Conservation (phyloP, 2,329 filamentous ascomycete species). For the Trichoderma gracile region DNA sequence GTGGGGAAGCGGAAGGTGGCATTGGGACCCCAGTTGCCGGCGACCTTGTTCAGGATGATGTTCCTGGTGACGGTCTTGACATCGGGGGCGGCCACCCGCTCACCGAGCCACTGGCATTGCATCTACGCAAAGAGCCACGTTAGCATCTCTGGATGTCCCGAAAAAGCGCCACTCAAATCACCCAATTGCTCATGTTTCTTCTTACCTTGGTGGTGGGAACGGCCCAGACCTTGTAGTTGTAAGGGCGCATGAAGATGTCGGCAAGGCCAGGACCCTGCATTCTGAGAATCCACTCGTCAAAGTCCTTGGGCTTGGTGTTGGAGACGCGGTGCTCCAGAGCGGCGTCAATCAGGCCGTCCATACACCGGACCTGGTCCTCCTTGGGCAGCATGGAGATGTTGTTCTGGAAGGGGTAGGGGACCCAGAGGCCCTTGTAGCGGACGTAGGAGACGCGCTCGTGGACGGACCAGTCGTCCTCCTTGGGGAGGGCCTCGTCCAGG, state of each 20-base stretch:
- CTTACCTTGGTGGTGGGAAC: slow-evolving; percentile 93
- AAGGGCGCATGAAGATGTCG: slow-evolving; percentile 97
- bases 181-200: background rate
- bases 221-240: slow-evolving; percentile 99
- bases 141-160: background rate
- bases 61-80: slow-evolving; percentile 93
- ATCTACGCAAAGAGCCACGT: slow-evolving; percentile 61
- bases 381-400: slow-evolving; percentile 98
- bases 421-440: slow-evolving; percentile 94
- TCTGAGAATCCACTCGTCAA: slow-evolving; percentile 97
- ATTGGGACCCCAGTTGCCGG: slow-evolving; percentile 97
- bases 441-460: slow-evolving; percentile 99
- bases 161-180: background rate
- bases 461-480: slow-evolving; percentile 91
- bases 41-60: slow-evolving; percentile 92
- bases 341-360: slow-evolving; percentile 95
- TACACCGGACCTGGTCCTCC: slow-evolving; percentile 91
- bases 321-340: slow-evolving; percentile 82
- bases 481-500: slow-evolving; percentile 93
- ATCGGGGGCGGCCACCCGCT: slow-evolving; percentile 96
- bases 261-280: slow-evolving; percentile 88
- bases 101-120: slow-evolving; percentile 98
- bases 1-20: slow-evolving; percentile 98
- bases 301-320: slow-evolving; percentile 91
- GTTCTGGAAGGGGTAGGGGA: slow-evolving; percentile 99